Percentiles rank a stretch among this genome's conserved stretches.
These are phyloP conservation scores for Cylindrotheca fusiformis DNA, from an alignment of 108 stramenopile species.

Conservation along the genomic window DNA sequence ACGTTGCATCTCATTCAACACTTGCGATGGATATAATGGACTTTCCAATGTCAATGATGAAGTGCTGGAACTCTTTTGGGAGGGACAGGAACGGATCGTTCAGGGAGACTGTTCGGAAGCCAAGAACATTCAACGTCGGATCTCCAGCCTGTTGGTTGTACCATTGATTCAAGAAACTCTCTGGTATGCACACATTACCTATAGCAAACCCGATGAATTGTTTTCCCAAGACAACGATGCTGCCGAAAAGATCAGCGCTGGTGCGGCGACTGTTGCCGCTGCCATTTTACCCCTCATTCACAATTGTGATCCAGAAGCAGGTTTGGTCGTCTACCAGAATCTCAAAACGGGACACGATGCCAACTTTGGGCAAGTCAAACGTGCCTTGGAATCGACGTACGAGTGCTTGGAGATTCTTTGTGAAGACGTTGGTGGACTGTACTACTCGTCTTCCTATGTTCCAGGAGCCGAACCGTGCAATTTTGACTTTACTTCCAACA, in stretches of 20 bases:
- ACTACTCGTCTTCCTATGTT: slow-evolving; percentile 25
- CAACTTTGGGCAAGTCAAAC: slow-evolving; percentile 51
- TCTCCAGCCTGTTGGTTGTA: slow-evolving; percentile 58
- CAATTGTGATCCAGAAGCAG: slow-evolving; percentile 46
- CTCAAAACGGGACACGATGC: slow-evolving; percentile 39
- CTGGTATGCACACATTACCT: slow-evolving; percentile 57
- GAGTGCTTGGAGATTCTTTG: slow-evolving; percentile 58
- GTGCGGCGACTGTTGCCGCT: slow-evolving; percentile 74
- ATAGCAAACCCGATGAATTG: slow-evolving; percentile 12
- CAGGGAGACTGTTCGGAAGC: slow-evolving; percentile 52
- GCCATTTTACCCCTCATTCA: slow-evolving; percentile 63
- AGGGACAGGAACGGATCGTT: slow-evolving; percentile 43
- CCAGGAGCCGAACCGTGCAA: slow-evolving; percentile 30
- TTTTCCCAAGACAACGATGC: slow-evolving; percentile 1
- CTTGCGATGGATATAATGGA: slow-evolving; percentile 47
- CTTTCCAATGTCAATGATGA: slow-evolving; percentile 65
- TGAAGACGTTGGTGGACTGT: slow-evolving; percentile 67
- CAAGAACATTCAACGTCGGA: slow-evolving; percentile 34
- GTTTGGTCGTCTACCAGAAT: slow-evolving; percentile 61
- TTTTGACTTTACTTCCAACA: too few relatives aligned
- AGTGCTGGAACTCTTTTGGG: slow-evolving; percentile 46
- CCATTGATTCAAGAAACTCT: slow-evolving; percentile 66
- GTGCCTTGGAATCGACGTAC: slow-evolving; percentile 67
- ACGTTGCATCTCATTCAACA: slow-evolving; percentile 64
- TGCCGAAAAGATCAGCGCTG: slow-evolving; percentile 52